phyloP scores from a whole-genome alignment of 192 early-diverging fungal genomes.

The Backusella circina region DNA sequence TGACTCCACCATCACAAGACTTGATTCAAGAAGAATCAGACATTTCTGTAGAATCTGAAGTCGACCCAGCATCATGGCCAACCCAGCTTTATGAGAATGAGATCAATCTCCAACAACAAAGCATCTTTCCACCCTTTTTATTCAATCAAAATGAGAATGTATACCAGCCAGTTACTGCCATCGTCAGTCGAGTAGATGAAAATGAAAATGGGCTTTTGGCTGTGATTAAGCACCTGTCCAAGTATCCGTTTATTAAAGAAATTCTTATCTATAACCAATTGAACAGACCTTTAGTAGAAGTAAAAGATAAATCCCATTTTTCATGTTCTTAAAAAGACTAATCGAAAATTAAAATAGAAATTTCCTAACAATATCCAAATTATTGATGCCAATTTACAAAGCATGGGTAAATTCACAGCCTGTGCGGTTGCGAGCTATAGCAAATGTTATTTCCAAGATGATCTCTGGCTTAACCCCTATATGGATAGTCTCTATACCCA shows the following conservation, averaged over 20 bases:
- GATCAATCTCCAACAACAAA: neutral
- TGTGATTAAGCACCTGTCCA: constrained; percentile 40
- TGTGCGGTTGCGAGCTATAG: constrained; percentile 44
- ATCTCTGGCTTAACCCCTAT: constrained; percentile 52
- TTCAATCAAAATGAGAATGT: neutral
- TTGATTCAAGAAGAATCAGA: neutral
- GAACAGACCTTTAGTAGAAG: constrained; percentile 4
- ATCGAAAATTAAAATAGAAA: neutral
- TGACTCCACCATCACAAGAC: neutral
- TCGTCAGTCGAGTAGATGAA: constrained; percentile 23
- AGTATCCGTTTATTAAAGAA: constrained; percentile 55
- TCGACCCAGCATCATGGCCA: neutral
- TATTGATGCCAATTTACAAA: constrained; percentile 45
- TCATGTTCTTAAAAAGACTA: neutral
- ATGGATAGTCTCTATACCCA: constrained; percentile 55
- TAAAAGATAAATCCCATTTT: neutral
- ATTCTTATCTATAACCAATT: constrained; percentile 55
- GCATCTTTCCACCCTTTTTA: neutral
- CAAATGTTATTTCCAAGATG: constrained; percentile 56
- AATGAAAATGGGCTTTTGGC: constrained; percentile 30
- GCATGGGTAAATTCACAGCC: constrained; percentile 31
- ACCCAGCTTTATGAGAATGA: neutral
- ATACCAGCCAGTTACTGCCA: constrained; percentile 38
- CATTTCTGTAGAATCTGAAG: neutral
- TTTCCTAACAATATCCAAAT: constrained; percentile 22